Conservation (phyloP, 192 early-diverging fungal species). For the Phycomyces nitens region DNA sequence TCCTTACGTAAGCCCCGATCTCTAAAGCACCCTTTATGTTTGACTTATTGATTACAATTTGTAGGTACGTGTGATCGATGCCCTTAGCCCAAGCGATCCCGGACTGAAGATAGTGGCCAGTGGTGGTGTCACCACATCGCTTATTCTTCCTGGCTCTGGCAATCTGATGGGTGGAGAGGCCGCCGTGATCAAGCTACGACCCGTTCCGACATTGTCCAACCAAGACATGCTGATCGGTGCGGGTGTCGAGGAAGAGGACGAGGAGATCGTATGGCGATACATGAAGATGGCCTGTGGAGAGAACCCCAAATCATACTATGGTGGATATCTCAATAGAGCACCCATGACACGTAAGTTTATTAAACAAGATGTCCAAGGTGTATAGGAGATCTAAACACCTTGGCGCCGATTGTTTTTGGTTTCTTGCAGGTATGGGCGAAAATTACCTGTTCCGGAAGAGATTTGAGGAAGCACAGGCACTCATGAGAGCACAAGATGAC, state of each 20-base stretch:
- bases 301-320: slow-evolving; percentile 52
- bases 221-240: slow-evolving; percentile 56
- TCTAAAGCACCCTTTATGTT: neutral
- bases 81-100: slow-evolving; percentile 49
- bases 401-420: neutral
- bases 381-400: neutral
- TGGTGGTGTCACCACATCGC: slow-evolving; percentile 61
- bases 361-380: neutral
- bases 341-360: slow-evolving; percentile 36
- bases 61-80: slow-evolving; percentile 48
- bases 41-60: neutral
- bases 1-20: slow-evolving; percentile 37
- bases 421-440: slow-evolving; percentile 32
- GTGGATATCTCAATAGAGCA: slow-evolving; percentile 21
- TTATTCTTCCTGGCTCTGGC: slow-evolving; percentile 60
- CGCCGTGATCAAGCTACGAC: slow-evolving; percentile 48
- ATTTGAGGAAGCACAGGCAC: slow-evolving; percentile 39
- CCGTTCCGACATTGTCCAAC: slow-evolving; percentile 33
- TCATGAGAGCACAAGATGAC: slow-evolving; percentile 48
- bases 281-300: slow-evolving; percentile 76
- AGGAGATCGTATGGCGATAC: slow-evolving; percentile 44
- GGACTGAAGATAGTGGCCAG: slow-evolving; percentile 44
- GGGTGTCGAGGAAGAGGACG: slow-evolving; percentile 33
- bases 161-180: slow-evolving; percentile 67
- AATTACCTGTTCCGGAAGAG: slow-evolving; percentile 39